A percentile compares a stretch with the other conserved stretches of the same genome.
phyloP scores from a whole-genome alignment of 805 yeast species.

The Priceomyces haplophilus region DNA sequence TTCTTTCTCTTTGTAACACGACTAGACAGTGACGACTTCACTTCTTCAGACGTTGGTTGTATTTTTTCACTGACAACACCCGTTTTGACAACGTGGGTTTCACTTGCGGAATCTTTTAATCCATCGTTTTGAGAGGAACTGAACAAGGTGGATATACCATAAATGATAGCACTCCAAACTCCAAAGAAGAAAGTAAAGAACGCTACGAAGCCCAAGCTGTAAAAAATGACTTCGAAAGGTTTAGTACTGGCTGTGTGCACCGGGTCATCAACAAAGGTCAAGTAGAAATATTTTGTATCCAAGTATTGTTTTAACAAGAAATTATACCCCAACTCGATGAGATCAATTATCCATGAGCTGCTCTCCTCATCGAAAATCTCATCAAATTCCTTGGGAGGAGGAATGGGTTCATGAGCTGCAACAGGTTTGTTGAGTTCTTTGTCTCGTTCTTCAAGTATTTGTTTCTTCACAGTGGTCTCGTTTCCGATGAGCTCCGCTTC shows the following conservation, averaged over 20 bases:
- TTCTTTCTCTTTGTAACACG: neutral
- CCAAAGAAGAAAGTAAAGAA: conserved; percentile 44
- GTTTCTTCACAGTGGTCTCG: conserved; percentile 59
- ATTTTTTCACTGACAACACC: conserved; percentile 1
- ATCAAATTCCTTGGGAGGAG: conserved; percentile 43
- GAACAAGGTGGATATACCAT: conserved; percentile 16
- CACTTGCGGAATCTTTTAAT: neutral
- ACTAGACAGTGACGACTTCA: neutral
- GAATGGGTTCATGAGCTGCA: conserved; percentile 38
- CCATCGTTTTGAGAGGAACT: neutral
- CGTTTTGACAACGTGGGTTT: neutral
- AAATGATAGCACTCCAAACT: conserved; percentile 33
- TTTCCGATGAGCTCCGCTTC: conserved; percentile 88
- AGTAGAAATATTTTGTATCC: conserved; percentile 29
- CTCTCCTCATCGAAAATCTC: conserved; percentile 21
- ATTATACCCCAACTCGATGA: neutral
- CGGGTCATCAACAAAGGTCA: conserved; percentile 45
- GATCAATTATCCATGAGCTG: neutral
- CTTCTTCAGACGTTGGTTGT: neutral
- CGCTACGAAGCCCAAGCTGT: conserved; percentile 41
- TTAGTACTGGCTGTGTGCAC: conserved; percentile 38
- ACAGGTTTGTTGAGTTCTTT: conserved; percentile 41
- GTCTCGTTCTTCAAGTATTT: conserved; percentile 46
- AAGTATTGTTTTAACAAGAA: neutral
- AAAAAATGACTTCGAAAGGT: conserved; percentile 51